These are phyloP conservation scores for Scedosporium boydii DNA, from an alignment of 2,329 filamentous ascomycete species.

Conservation along the genomic window DNA sequence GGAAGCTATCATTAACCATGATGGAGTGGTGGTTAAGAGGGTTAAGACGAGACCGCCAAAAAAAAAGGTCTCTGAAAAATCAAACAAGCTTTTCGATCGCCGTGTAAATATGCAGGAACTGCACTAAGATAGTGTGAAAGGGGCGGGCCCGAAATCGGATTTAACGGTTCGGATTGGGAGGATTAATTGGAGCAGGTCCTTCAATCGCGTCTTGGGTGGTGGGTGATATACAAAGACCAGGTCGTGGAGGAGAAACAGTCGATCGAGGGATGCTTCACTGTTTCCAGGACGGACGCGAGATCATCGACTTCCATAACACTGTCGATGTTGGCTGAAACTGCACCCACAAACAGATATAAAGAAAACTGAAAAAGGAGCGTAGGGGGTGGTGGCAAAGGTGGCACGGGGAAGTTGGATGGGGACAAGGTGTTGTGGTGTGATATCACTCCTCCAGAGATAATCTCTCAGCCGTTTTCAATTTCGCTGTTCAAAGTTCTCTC, in stretches of 20 bases:
- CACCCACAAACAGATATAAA: background rate
- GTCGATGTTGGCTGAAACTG: background rate
- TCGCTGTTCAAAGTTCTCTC: background rate
- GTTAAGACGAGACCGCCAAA: background rate
- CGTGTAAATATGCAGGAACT: background rate
- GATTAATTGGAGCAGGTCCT: background rate
- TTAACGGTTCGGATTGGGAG: background rate
- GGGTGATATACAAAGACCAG: background rate
- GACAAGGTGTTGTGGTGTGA: conserved; percentile 3
- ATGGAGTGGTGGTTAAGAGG: background rate
- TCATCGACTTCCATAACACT: background rate
- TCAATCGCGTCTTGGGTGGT: background rate
- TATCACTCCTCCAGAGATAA: background rate
- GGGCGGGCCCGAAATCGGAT: background rate
- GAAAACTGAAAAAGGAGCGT: conserved; percentile 7
- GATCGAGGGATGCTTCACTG: background rate
- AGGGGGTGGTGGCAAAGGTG: background rate
- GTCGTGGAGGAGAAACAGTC: background rate
- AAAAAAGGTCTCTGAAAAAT: background rate
- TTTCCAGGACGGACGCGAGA: background rate
- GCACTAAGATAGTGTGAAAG: background rate
- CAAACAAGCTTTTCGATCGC: background rate
- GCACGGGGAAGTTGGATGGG: conserved; percentile 5
- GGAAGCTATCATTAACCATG: conserved; percentile 31
- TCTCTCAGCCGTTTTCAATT: conserved; percentile 1